These are phyloP conservation scores for Tetrapisispora arboricola DNA, from an alignment of 805 yeast genomes.

Conservation along the genomic window DNA sequence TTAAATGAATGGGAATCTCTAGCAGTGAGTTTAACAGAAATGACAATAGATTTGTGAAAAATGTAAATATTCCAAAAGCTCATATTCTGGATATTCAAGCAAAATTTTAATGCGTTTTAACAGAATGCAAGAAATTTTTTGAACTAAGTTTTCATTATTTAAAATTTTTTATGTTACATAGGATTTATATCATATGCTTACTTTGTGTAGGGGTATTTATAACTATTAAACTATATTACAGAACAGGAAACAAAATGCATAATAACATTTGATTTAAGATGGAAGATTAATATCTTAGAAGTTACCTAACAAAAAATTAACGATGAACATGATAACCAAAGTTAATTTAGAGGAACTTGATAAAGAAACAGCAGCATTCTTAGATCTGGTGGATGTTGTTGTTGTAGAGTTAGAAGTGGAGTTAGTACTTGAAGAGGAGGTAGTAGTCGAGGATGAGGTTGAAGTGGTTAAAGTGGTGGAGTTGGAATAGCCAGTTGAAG, in stretches of 20 bases:
- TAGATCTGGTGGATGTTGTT: neutral
- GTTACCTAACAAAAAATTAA: conserved; percentile 3
- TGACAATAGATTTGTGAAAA: too few species aligned
- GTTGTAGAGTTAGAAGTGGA: conserved; percentile 4
- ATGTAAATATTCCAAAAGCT: too few species aligned
- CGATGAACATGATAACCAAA: neutral
- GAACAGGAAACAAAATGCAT: neutral
- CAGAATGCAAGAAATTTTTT: too few species aligned
- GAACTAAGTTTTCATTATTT: too few species aligned
- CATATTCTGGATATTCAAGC: too few species aligned
- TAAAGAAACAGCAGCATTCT: conserved; percentile 4
- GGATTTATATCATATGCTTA: too few species aligned
- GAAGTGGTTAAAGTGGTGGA: conserved; percentile 4
- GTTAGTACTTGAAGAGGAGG: neutral
- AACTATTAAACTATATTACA: neutral
- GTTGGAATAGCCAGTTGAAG: conserved; percentile 5
- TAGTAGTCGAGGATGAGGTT: conserved; percentile 4
- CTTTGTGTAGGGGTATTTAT: neutral
- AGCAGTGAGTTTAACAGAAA: conserved; percentile 33
- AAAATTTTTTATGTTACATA: neutral
- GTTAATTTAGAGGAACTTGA: neutral
- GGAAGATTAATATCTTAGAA: neutral
- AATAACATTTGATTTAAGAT: too few species aligned
- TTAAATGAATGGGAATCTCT: conserved; percentile 45
- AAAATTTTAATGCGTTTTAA: too few species aligned